These are phyloP conservation scores for Debaryomyces maramus DNA, from an alignment of 805 yeast genomes.

Conservation along the genomic window DNA sequence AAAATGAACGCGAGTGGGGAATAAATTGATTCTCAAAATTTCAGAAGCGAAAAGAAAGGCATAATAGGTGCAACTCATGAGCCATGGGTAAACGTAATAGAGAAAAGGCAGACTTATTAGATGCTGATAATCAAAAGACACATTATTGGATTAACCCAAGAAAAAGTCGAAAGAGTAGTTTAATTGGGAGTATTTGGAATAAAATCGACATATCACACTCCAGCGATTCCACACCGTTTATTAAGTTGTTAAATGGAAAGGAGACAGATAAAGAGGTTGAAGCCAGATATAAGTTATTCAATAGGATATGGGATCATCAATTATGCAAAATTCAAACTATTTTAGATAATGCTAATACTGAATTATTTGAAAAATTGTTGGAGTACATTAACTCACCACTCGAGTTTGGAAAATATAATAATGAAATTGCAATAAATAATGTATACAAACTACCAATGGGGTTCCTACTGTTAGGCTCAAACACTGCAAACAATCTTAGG, in stretches of 20 bases:
- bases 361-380: conserved; percentile 27
- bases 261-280: conserved; percentile 23
- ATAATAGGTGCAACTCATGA: no score
- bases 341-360: conserved; percentile 32
- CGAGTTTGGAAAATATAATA: conserved; percentile 1
- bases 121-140: conserved; percentile 30
- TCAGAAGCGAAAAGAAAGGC: no score
- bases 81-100: conserved; percentile 2
- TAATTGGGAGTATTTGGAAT: background rate
- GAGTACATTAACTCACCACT: conserved; percentile 19
- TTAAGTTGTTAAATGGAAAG: conserved; percentile 20
- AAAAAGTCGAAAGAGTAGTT: conserved; percentile 1
- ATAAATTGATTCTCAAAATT: no score
- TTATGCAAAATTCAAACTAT: conserved; percentile 25
- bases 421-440: background rate
- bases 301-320: conserved; percentile 31
- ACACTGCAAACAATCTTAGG: conserved; percentile 41
- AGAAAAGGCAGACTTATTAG: conserved; percentile 6
- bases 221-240: conserved; percentile 20
- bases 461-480: conserved; percentile 37
- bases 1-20: no score
- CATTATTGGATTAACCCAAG: conserved; percentile 29
- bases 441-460: conserved; percentile 28
- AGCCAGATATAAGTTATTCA: conserved; percentile 23
- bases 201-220: conserved; percentile 1